Percentiles rank a stretch among this genome's conserved stretches.
Evolutionary conservation across 108 stramenopile species (phyloP).

Genomic region (Pseudonitzschia pungens): DNA sequence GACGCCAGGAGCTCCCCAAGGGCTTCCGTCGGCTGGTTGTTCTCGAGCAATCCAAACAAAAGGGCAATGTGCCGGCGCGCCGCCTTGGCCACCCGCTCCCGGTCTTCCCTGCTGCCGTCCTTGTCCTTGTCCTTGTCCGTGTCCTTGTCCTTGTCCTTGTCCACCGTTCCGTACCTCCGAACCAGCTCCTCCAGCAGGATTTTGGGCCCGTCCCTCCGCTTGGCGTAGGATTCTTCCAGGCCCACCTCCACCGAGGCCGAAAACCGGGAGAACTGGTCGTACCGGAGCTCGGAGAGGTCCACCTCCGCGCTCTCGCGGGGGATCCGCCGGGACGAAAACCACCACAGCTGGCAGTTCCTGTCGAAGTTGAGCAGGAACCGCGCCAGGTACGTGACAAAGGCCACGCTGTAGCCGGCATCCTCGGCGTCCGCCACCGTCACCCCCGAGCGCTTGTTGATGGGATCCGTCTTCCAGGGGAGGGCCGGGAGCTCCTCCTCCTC

Average conservation of each 20-base stretch:
- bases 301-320: background rate
- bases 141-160: background rate
- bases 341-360: slow-evolving; percentile 24
- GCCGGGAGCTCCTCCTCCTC: background rate
- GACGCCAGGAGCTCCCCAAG: slow-evolving; percentile 46
- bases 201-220: slow-evolving; percentile 23
- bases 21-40: slow-evolving; percentile 44
- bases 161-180: slow-evolving; percentile 11
- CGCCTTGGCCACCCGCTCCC: slow-evolving; percentile 25
- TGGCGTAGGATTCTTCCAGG: slow-evolving; percentile 48
- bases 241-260: slow-evolving; percentile 72
- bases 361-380: slow-evolving; percentile 29
- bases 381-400: slow-evolving; percentile 29
- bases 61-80: slow-evolving; percentile 55
- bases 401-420: slow-evolving; percentile 24
- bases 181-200: slow-evolving; percentile 1
- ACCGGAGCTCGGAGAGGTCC: background rate
- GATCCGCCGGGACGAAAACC: background rate
- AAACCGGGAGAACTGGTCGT: slow-evolving; percentile 60
- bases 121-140: background rate
- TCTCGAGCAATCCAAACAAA: slow-evolving; percentile 42
- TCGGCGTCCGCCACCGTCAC: slow-evolving; percentile 50
- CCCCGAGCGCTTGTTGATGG: slow-evolving; percentile 64
- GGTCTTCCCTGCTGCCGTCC: background rate
- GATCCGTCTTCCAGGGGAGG: slow-evolving; percentile 16